These are phyloP conservation scores for Penicillium crustosum DNA, from an alignment of 2,329 filamentous ascomycete species.

Conservation along the genomic window DNA sequence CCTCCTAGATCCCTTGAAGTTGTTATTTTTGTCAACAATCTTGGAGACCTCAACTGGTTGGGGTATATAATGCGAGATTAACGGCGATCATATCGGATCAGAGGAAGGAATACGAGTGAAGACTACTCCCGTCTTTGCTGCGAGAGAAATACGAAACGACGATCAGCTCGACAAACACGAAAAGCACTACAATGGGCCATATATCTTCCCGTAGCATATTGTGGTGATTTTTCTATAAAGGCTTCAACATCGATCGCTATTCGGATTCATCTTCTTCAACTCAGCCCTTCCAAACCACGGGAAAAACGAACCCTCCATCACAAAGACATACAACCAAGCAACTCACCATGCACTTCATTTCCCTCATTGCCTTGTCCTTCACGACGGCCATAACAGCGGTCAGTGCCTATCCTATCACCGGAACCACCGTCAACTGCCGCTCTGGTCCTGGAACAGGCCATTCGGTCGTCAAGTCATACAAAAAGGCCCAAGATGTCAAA, in stretches of 20 bases:
- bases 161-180: neutral
- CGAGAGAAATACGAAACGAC: neutral
- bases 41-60: neutral
- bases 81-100: neutral
- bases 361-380: constrained; percentile 10
- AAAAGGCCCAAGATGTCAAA: constrained; percentile 10
- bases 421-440: constrained; percentile 22
- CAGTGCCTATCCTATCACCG: constrained; percentile 23
- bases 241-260: neutral
- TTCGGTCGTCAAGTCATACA: constrained; percentile 17
- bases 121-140: neutral
- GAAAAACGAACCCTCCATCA: neutral
- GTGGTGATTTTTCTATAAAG: neutral
- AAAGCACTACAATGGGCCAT: neutral
- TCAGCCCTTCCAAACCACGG: neutral
- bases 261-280: neutral
- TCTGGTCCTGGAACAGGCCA: constrained; percentile 22
- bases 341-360: constrained; percentile 1
- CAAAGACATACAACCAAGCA: neutral
- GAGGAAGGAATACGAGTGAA: neutral
- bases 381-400: constrained; percentile 9
- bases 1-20: neutral
- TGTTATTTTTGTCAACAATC: neutral
- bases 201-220: too few relatives aligned
- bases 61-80: neutral